Conservation (phyloP, 495 filamentous ascomycete genomes). For the Penicillium verhagenii region DNA sequence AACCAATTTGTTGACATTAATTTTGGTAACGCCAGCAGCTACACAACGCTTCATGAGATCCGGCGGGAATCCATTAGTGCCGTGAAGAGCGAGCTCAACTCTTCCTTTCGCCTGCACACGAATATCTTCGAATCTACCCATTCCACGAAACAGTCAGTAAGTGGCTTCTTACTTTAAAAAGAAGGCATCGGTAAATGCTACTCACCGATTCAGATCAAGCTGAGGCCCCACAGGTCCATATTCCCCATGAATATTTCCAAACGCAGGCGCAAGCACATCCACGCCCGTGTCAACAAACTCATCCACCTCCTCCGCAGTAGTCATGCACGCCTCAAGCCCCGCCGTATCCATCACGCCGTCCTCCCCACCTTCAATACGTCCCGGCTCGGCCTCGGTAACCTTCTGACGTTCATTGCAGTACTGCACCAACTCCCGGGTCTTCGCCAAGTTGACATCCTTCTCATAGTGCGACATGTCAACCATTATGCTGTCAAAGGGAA, state of each 20-base stretch:
- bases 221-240: constrained; percentile 65
- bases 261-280: constrained; percentile 71
- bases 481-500: constrained; percentile 68
- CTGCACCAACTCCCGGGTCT: constrained; percentile 58
- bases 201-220: constrained; percentile 57
- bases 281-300: constrained; percentile 69
- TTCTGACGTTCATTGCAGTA: constrained; percentile 68
- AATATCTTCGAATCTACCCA: constrained; percentile 14
- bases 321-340: constrained; percentile 61
- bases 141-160: background rate
- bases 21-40: constrained; percentile 61
- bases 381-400: constrained; percentile 69
- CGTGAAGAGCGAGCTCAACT: constrained; percentile 67
- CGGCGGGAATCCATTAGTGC: constrained; percentile 64
- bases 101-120: constrained; percentile 35
- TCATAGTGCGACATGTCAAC: constrained; percentile 72
- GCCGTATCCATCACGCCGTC: constrained; percentile 72
- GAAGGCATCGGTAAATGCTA: too few species aligned
- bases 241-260: constrained; percentile 77
- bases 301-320: constrained; percentile 64
- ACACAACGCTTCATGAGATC: constrained; percentile 58
- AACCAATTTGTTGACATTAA: constrained; percentile 74
- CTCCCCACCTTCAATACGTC: constrained; percentile 75
- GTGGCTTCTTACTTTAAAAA: too few species aligned
- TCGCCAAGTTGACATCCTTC: constrained; percentile 66